These are phyloP conservation scores for Aspergillus luchuensis DNA, from an alignment of 2,329 filamentous ascomycete genomes.

Conservation along the genomic window DNA sequence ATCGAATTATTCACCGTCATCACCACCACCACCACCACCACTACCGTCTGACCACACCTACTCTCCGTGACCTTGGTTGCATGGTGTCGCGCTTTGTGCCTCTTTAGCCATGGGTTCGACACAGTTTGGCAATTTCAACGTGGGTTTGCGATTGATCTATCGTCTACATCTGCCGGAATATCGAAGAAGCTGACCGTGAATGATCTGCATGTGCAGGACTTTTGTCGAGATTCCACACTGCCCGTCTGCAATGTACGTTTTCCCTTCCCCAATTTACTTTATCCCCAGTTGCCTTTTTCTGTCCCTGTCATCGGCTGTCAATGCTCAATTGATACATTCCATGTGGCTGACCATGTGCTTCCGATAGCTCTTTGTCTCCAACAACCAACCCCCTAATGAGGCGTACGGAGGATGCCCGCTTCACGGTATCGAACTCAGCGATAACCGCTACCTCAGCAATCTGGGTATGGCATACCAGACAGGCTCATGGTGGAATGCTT, in stretches of 20 bases:
- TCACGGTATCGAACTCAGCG: constrained; percentile 71
- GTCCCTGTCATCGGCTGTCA: background rate
- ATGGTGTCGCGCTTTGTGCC: constrained; percentile 16
- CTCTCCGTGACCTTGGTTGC: constrained; percentile 12
- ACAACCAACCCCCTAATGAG: constrained; percentile 61
- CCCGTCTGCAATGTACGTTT: constrained; percentile 79
- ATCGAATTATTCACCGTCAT: constrained; percentile 16
- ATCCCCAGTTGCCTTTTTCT: constrained; percentile 5
- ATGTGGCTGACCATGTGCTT: constrained; percentile 21
- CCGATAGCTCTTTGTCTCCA: constrained; percentile 64
- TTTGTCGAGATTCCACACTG: constrained; percentile 81
- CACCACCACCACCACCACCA: background rate
- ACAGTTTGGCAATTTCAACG: constrained; percentile 62
- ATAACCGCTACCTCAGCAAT: constrained; percentile 71
- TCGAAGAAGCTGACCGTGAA: constrained; percentile 23
- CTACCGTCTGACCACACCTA: constrained; percentile 14
- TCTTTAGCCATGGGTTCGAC: constrained; percentile 51
- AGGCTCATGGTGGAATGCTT: background rate
- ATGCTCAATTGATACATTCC: constrained; percentile 2
- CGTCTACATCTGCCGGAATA: background rate
- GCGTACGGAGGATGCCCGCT: constrained; percentile 72
- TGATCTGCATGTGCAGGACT: constrained; percentile 57
- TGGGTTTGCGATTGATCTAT: constrained; percentile 37
- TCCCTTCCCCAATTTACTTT: constrained; percentile 10
- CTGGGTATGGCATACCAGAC: constrained; percentile 61